Evolutionary conservation across 2,329 filamentous ascomycete genomes (phyloP), one percentile per base, ranked within the genome.

Genomic region (Talaromyces sp.): DNA sequence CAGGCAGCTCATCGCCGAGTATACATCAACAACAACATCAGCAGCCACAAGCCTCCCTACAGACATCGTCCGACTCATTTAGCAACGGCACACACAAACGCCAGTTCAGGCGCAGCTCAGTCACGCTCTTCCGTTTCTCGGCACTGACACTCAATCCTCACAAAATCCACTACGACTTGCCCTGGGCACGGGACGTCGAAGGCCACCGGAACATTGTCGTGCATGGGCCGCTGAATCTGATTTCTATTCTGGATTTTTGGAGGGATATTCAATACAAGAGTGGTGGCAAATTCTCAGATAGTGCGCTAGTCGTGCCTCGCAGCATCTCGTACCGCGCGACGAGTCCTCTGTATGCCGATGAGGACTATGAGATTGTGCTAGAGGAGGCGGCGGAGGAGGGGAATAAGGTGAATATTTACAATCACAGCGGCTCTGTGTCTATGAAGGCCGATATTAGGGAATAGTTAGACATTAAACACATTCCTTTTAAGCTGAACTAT

Each of bases 91-190:
- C 27, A 60, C 79, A 44, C 3, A 64, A 74, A 23, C 80, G 86
- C 1, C 78, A 83, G 53, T 85, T 86, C 67, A 79, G 77, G 16
- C 81, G 89, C 67, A 77, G 79, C 1, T 80, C 85, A 2, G 80
- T 84, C 3, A 84, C 97, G 3, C 86, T 99, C 58, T 96, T 96
- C 78, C 87, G 93, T 63, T 98, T 94, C 81, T 95, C 90, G 27
- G 92, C 92, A 0, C 85, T 99, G 33, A 94, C 90, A 2, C 93
- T 92, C 81, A 99, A 98, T 74, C 91, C 92, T 0, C 95, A 98
- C 76, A 82, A 84, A n/a, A 97, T 98, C 68, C 95, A 99, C 76
- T 82, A 96, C 23, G 90, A 97, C 73, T 83, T 82, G 1, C 72
- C 82, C 50, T 96, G 91, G 76, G 87, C 87, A 56, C 83, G 83